phyloP scores from a whole-genome alignment of 2,329 filamentous ascomycete species.

The Alternaria atra region DNA sequence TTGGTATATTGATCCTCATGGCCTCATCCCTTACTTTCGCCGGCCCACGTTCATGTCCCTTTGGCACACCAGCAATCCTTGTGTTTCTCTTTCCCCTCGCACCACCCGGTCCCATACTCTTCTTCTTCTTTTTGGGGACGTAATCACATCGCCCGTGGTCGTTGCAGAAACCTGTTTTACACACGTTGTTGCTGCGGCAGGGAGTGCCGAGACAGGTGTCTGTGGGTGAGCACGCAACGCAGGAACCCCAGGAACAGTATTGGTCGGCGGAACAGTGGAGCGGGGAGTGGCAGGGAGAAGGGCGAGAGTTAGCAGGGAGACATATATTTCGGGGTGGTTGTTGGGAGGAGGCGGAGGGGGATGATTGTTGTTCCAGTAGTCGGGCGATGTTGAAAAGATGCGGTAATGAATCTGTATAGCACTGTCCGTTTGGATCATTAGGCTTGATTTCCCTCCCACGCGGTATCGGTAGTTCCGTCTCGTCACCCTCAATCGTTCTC shows the following conservation, averaged over 20 bases:
- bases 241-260: conserved; percentile 43
- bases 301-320: conserved; percentile 8
- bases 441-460: not conserved
- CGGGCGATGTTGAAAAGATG: conserved; percentile 17
- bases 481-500: conserved; percentile 8
- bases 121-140: conserved; percentile 23
- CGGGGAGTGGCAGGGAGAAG: conserved; percentile 37
- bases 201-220: conserved; percentile 37
- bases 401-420: conserved; percentile 26
- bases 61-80: conserved; percentile 31
- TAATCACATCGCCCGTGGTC: conserved; percentile 42
- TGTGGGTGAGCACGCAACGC: conserved; percentile 26
- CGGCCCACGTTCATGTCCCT: conserved; percentile 35
- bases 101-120: conserved; percentile 30
- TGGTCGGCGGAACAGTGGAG: conserved; percentile 36
- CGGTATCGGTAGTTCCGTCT: not conserved
- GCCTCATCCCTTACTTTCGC: conserved; percentile 44
- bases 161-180: conserved; percentile 48
- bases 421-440: conserved; percentile 27
- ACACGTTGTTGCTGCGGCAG: conserved; percentile 40
- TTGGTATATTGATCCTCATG: conserved; percentile 38
- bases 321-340: conserved; percentile 9
- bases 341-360: not conserved
- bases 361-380: not conserved
- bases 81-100: conserved; percentile 25